Base-by-base conservation (phyloP, 2,329 filamentous ascomycete species). In the Neonectria ditissima region DNA sequence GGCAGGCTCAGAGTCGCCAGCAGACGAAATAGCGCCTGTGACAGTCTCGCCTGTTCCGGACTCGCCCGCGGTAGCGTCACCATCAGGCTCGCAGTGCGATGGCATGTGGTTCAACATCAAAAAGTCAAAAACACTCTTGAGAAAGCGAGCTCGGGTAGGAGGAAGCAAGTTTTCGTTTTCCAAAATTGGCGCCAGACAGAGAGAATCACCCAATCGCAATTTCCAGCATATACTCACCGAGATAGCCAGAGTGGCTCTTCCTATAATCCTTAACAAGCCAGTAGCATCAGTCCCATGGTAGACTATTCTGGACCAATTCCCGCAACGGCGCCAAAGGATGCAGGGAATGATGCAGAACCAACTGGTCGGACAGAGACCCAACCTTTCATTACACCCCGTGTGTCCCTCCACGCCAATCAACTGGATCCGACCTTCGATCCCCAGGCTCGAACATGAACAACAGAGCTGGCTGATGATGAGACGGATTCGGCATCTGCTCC, bases 111-210 rank as follows among this genome's bases (percentile, higher is more conserved):
- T 55, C 39, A 44, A 44, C 11, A 45, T 48, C 7, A 47, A 18
- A 48, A 56, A 41, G 30, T 56, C 54, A 28, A 56, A 56, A 11
- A 56, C 54, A 10, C 30, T 56, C 13, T 16, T 56, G n/a, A 48
- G n/a, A 9, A 56, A 56, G 20, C 54, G 28, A 13, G 14, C 28
- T 26, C 11, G 20, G 28, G n/a, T n/a, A 24, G 18, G 39, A 55
- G 13, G 10, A 26, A 30, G 16, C 18, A 24, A 44, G 20, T 44
- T 44, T 3, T 13, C 41, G 14, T 14, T 10, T 5, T 6, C 7
- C 18, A 44, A 44, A 13, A 10, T 20, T 7, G 18, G 41, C 41
- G 9, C 6, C 20, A 14, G 20, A 6, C 9, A 44, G 5, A 24
- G 41, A 44, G 11, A 14, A 44, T 44, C 5, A 14, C 41, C 10